phyloP scores from a whole-genome alignment of 495 filamentous ascomycete species.

The Friedmanniomyces simplex region DNA sequence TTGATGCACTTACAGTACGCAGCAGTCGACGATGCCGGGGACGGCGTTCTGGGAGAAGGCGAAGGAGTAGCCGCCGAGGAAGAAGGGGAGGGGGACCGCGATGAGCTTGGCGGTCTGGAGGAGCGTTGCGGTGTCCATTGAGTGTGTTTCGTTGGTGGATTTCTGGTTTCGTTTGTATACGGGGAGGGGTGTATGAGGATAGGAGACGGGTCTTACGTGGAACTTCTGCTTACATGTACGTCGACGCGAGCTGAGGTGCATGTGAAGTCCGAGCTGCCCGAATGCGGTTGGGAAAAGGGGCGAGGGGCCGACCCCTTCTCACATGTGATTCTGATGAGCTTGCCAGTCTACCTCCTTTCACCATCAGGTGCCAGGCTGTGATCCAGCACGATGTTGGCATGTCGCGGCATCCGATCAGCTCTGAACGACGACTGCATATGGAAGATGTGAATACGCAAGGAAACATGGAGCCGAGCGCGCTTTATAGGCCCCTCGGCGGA shows the following conservation, averaged over 20 bases:
- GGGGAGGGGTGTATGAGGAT: background rate
- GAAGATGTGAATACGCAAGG: no score
- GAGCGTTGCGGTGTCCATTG: slow-evolving; percentile 4
- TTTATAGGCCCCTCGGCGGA: no score
- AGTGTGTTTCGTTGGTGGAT: background rate
- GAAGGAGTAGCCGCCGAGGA: slow-evolving; percentile 13
- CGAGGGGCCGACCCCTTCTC: background rate
- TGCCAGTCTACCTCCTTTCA: no score
- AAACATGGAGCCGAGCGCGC: no score
- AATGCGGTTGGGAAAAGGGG: background rate
- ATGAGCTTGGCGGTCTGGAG: slow-evolving; percentile 7
- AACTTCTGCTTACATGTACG: background rate
- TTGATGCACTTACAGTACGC: no score
- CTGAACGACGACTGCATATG: no score
- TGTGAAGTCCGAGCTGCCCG: background rate
- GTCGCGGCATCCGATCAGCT: no score
- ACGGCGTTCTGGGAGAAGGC: slow-evolving; percentile 12
- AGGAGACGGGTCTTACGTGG: background rate
- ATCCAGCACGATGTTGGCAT: no score
- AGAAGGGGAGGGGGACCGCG: slow-evolving; percentile 11
- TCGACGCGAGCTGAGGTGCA: background rate
- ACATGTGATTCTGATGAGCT: no score
- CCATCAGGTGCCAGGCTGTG: no score
- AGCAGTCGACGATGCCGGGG: slow-evolving; percentile 9
- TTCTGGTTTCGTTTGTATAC: background rate